phyloP scores from a whole-genome alignment of 495 filamentous ascomycete genomes.

The Penicillium waksmanii region DNA sequence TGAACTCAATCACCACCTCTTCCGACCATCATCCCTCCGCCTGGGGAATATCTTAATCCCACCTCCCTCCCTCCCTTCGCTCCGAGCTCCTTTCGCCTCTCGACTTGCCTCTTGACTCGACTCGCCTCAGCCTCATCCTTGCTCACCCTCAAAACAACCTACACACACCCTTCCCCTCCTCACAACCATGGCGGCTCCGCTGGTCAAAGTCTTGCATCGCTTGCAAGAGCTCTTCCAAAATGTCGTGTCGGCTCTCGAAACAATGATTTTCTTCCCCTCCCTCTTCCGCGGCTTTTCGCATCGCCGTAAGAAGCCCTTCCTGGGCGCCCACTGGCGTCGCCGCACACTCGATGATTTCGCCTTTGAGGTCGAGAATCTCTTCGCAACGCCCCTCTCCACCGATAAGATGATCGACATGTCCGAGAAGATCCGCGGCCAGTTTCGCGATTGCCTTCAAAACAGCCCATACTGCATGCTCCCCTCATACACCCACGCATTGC shows the following conservation, averaged over 20 bases:
- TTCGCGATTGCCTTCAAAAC: constrained; percentile 53
- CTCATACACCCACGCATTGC: constrained; percentile 65
- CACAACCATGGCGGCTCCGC: constrained; percentile 43
- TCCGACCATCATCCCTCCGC: not conserved
- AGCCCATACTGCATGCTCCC: constrained; percentile 67
- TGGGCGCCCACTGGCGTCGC: constrained; percentile 45
- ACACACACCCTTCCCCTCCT: constrained; percentile 12
- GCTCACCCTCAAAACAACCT: not conserved
- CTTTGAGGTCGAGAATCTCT: constrained; percentile 52
- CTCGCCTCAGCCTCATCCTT: not conserved
- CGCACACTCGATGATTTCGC: constrained; percentile 55
- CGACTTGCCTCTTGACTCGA: not conserved
- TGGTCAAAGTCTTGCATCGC: constrained; percentile 50
- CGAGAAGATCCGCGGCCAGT: constrained; percentile 61
- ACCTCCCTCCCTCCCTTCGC: not conserved
- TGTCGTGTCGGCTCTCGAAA: constrained; percentile 52
- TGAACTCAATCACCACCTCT: constrained; percentile 2
- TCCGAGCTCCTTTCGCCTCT: not conserved
- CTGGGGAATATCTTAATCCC: not conserved
- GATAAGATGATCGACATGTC: constrained; percentile 58
- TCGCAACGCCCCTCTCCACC: constrained; percentile 47
- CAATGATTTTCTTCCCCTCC: constrained; percentile 56
- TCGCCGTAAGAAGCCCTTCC: constrained; percentile 40
- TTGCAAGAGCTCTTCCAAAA: constrained; percentile 60
- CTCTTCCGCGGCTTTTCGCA: constrained; percentile 47